Evolutionary conservation across 2,329 filamentous ascomycete genomes (phyloP), one percentile per base, ranked within the genome.

Genomic region (Pleomassaria siparia): DNA sequence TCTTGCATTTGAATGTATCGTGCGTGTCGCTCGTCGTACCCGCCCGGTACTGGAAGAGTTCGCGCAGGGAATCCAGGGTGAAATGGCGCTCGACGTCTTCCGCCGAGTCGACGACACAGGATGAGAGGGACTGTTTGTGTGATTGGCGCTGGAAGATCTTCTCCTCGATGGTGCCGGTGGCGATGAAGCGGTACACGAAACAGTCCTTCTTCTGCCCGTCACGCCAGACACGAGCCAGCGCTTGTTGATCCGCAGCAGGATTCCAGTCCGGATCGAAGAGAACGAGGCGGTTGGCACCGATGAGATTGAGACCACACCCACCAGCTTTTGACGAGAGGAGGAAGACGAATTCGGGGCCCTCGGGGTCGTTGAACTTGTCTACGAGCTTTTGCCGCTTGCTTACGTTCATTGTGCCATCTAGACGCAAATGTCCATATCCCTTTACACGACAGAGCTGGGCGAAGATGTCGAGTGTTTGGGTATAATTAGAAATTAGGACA

Each of bases 191-290:
- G 71, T 99, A 99, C 13, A 99, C 94, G 62, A 99, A 99, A 66
- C 94, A 99, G 65, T 99, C 94, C 68, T 99, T 99, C 80, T 95
- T 97, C 72, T 99, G 94, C 0, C 94, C 94, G 62, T 99, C 94
- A 78, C 94, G 89, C 94, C 94, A 99, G 16, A 99, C 94, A 76
- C 94, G 88, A 28, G 94, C 94, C 24, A 99, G 81, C 3, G 94
- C 94, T 74, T 99, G 94, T 71, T 99, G 94, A 65, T 99, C 94
- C 1, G 94, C 91, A 3, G 94, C 94, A 0, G 94, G 94, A 63
- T 99, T 99, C 94, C 94, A 99, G 71, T 79, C 76, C 0, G 94
- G 94, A 59, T 99, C 94, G 68, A 99, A 99, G 32, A 99, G 83
- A 1, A 99, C 89, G 2, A 99, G 84, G 11, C 94, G 86, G 69